Evolutionary conservation across 2,329 filamentous ascomycete species (phyloP), one percentile per base, ranked within the genome.

Genomic region (Zymoseptoria crescenta): DNA sequence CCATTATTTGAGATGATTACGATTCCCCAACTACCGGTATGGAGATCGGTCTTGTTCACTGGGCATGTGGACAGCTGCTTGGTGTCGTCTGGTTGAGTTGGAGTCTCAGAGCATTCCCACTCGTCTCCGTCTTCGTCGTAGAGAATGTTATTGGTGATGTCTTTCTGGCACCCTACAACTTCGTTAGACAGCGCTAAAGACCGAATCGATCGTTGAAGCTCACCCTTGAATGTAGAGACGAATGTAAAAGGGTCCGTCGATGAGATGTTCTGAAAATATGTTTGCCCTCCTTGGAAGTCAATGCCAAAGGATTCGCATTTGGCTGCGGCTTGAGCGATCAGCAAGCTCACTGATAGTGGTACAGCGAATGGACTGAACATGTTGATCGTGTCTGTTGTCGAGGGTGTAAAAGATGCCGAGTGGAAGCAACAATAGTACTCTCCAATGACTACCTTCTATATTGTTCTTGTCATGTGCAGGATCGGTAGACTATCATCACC

Each of bases 251-350:
- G 64, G 4, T 76, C 75, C 1, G 66, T 67, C 0, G 75, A 77
- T 6, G 69, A 64, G 13, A 71, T 69, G 64, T 79, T 77, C 64
- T 79, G 77, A 65, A 78, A 79, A 67, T 78, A 79, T 9, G 67
- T 61, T n/a, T 55, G 51, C 1, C 71, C 71, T 45, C 74, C 75
- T 51, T 75, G 65, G 60, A 77, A 79, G 63, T 79, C 77, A n/a
- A 70, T 60, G 55, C 69, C 69, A 52, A 62, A 71, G 3, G 68
- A 69, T 28, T 64, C 56, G 59, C 69, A 72, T 48, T 52, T 21
- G 19, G 49, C 50, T 19, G 56, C 50, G 49, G 30, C 50, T 9
- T 29, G 41, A 49, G 56, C 54, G n/a, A 16, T 13, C 35, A 45
- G 35, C 35, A 45, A n/a, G 35, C 35, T 45, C 35, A 45, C 35